Evolutionary conservation across 192 early-diverging fungal species (phyloP).

Genomic region (Umbelopsis sp.): DNA sequence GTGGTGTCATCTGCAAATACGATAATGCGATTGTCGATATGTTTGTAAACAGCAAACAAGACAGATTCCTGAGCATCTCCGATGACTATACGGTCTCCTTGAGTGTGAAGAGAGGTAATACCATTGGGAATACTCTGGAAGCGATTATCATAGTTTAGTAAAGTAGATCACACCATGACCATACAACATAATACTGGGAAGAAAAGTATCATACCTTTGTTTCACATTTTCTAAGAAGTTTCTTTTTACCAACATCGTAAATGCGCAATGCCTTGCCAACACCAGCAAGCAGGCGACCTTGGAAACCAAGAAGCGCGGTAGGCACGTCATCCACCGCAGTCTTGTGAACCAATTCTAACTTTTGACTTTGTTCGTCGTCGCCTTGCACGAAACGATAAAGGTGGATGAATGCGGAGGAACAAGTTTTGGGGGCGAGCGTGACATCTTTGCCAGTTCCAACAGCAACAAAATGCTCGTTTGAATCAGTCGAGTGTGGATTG

Average conservation of each 20-base stretch:
- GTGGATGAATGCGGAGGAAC: constrained; percentile 70
- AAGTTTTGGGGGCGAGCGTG: constrained; percentile 65
- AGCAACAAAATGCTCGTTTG: constrained; percentile 56
- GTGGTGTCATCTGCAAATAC: constrained; percentile 92
- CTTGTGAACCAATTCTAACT: constrained; percentile 81
- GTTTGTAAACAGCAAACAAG: constrained; percentile 73
- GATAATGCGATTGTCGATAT: constrained; percentile 79
- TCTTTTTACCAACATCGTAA: constrained; percentile 90
- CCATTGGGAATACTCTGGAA: constrained; percentile 67
- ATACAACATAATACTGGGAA: background rate
- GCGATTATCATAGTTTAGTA: background rate
- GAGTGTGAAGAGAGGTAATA: constrained; percentile 74
- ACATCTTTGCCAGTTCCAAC: constrained; percentile 85
- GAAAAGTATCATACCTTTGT: constrained; percentile 50
- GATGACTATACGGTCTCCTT: constrained; percentile 81
- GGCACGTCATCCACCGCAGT: constrained; percentile 90
- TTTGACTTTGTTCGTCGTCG: constrained; percentile 48
- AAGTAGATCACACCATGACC: background rate
- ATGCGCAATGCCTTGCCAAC: constrained; percentile 85
- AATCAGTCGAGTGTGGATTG: constrained; percentile 44
- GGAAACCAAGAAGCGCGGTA: constrained; percentile 80
- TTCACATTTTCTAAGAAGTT: constrained; percentile 91
- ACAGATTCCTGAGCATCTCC: constrained; percentile 90
- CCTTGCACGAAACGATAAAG: constrained; percentile 67
- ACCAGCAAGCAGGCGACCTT: constrained; percentile 87